These are phyloP conservation scores for Neoscytalidium dimidiatum DNA, from an alignment of 2,329 filamentous ascomycete genomes.

Conservation along the genomic window DNA sequence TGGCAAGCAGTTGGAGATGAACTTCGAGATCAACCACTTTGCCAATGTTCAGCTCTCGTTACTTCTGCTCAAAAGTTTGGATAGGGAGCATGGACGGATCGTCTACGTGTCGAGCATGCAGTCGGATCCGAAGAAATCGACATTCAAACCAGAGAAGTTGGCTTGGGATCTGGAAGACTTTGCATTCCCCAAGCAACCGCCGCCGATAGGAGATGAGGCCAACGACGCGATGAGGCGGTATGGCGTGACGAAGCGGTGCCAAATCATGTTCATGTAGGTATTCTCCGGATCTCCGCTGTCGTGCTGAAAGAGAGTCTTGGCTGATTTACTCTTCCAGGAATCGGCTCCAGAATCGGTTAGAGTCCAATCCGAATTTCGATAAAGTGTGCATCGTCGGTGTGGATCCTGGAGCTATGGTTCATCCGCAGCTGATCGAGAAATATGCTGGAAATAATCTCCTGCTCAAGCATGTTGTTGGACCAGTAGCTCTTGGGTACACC, in stretches of 20 bases:
- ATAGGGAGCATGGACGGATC: conserved; percentile 25
- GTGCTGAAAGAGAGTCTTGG: neutral
- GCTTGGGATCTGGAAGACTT: neutral
- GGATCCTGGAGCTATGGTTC: conserved; percentile 1
- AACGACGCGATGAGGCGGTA: conserved; percentile 10
- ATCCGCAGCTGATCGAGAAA: neutral
- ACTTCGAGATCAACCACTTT: conserved; percentile 27
- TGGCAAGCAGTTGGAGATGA: conserved; percentile 23
- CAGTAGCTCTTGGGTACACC: neutral
- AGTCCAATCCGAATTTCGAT: neutral
- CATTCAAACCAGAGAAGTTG: neutral
- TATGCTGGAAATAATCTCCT: neutral
- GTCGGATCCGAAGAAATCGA: neutral
- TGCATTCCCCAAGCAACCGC: neutral
- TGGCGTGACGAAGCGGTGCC: conserved; percentile 1
- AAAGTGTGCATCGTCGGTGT: neutral
- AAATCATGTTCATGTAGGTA: conserved; percentile 13
- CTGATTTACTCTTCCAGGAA: neutral
- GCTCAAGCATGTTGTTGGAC: neutral
- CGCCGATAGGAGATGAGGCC: neutral
- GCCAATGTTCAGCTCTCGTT: conserved; percentile 27
- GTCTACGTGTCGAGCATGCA: conserved; percentile 24
- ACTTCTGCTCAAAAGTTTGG: conserved; percentile 28
- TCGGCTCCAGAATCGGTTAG: neutral
- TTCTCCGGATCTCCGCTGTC: neutral